Conservation (phyloP, 345 rosid genomes). For the Ailanthus altissimus region DNA sequence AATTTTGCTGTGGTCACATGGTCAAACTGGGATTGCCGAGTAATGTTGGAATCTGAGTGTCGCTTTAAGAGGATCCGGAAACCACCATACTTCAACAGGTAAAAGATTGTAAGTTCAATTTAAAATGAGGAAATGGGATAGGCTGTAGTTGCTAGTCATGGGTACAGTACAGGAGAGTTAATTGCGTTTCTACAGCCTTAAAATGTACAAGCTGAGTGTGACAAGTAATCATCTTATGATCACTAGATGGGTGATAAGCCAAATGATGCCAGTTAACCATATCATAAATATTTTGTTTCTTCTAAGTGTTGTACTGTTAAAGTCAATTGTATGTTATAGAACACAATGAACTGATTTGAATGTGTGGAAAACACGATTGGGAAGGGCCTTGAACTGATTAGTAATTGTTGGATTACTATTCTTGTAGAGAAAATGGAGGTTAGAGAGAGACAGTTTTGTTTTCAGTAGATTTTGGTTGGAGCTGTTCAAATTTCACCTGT, state of each 20-base stretch:
- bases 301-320: neutral
- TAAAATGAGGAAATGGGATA: neutral
- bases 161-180: neutral
- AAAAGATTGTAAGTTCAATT: neutral
- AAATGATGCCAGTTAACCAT: neutral
- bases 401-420: neutral
- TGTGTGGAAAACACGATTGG: neutral
- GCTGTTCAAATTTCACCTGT: neutral
- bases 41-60: slow-evolving; percentile 63
- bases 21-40: slow-evolving; percentile 63
- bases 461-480: neutral
- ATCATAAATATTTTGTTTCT: neutral
- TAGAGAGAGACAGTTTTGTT: neutral
- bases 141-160: no score
- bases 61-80: slow-evolving; percentile 52
- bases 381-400: neutral
- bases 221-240: neutral
- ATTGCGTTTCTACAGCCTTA: neutral
- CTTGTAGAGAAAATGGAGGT: neutral
- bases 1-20: slow-evolving; percentile 59
- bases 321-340: no score
- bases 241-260: neutral
- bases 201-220: neutral
- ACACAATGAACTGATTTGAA: neutral
- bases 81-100: slow-evolving; percentile 60